Conservation (phyloP, 2,329 filamentous ascomycete species). For the Cladosporium sp. region DNA sequence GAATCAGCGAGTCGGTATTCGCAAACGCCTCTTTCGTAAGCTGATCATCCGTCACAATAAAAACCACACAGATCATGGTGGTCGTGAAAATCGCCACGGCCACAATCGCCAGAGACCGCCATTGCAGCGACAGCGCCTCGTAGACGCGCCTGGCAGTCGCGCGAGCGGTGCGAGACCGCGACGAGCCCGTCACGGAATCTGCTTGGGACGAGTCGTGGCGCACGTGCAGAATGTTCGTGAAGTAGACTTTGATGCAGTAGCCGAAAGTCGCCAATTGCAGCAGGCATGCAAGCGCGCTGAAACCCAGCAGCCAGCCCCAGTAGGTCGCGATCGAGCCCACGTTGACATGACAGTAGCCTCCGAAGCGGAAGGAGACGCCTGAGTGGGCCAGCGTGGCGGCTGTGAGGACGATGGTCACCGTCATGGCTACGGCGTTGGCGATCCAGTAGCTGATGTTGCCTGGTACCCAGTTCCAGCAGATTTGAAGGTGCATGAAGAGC, state of each 20-base stretch:
- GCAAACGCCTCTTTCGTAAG: conserved; percentile 19
- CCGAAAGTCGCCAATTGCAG: conserved; percentile 32
- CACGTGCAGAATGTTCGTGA: conserved; percentile 18
- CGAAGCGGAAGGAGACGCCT: conserved; percentile 56
- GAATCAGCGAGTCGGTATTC: conserved; percentile 20
- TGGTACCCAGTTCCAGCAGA: conserved; percentile 34
- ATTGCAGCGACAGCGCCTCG: conserved; percentile 75
- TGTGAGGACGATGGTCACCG: conserved; percentile 29
- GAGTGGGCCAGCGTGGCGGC: conserved; percentile 40
- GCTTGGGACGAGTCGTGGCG: conserved; percentile 20
- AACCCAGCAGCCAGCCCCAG: conserved; percentile 36
- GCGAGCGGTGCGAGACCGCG: conserved; percentile 40
- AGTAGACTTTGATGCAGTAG: conserved; percentile 35
- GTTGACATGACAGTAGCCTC: conserved; percentile 86
- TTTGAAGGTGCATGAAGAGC: conserved; percentile 36
- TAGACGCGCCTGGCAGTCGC: conserved; percentile 68
- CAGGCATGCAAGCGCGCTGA: conserved; percentile 29
- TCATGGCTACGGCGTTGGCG: conserved; percentile 29
- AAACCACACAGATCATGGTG: conserved; percentile 22
- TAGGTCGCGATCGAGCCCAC: conserved; percentile 34
- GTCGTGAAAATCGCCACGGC: conserved; percentile 60
- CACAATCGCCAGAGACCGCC: conserved; percentile 76
- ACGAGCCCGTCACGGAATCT: conserved; percentile 18
- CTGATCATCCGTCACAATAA: conserved; percentile 22
- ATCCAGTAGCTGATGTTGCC: conserved; percentile 28